phyloP scores from a whole-genome alignment of 2,329 filamentous ascomycete species.

The Trichoderma cornu-damae region DNA sequence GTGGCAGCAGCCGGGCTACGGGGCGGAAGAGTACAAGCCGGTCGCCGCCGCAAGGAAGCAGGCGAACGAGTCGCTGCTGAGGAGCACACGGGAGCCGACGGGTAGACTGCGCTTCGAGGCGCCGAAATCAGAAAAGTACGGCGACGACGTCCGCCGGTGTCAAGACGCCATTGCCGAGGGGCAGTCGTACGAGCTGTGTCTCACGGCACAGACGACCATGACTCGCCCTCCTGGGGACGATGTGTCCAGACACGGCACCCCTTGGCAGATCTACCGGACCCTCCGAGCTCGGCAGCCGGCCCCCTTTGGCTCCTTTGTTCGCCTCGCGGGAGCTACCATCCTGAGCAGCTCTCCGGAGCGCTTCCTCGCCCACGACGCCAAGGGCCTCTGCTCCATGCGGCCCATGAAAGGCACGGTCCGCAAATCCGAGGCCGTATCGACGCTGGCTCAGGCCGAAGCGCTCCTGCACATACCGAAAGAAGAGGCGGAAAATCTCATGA shows the following conservation, averaged over 20 bases:
- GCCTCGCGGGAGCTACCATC: slow-evolving; percentile 63
- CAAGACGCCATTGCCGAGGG: slow-evolving; percentile 69
- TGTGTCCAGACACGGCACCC: slow-evolving; percentile 35
- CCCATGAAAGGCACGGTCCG: slow-evolving; percentile 97
- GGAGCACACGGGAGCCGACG: slow-evolving; percentile 14
- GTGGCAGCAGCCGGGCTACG: slow-evolving; percentile 26
- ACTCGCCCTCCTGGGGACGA: slow-evolving; percentile 41
- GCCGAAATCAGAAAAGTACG: slow-evolving; percentile 51
- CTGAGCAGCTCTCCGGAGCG: slow-evolving; percentile 84
- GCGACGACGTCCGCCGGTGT: slow-evolving; percentile 61
- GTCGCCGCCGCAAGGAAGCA: slow-evolving; percentile 1
- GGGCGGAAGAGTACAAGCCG: slow-evolving; percentile 12
- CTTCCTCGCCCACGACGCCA: slow-evolving; percentile 59
- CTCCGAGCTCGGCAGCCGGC: slow-evolving; percentile 70
- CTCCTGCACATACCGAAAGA: slow-evolving; percentile 81
- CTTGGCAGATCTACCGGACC: slow-evolving; percentile 68
- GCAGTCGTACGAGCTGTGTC: slow-evolving; percentile 79
- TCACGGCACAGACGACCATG: slow-evolving; percentile 70
- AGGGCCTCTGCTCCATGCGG: slow-evolving; percentile 67
- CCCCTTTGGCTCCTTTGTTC: slow-evolving; percentile 78
- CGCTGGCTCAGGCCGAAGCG: slow-evolving; percentile 63
- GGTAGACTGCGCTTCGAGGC: slow-evolving; percentile 31
- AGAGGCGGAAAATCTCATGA: slow-evolving; percentile 95
- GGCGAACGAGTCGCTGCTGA: slow-evolving; percentile 22
- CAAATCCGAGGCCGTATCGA: slow-evolving; percentile 61